Base-by-base conservation (phyloP, 179 eudicot genomes). In the Spergularia azorica region DNA sequence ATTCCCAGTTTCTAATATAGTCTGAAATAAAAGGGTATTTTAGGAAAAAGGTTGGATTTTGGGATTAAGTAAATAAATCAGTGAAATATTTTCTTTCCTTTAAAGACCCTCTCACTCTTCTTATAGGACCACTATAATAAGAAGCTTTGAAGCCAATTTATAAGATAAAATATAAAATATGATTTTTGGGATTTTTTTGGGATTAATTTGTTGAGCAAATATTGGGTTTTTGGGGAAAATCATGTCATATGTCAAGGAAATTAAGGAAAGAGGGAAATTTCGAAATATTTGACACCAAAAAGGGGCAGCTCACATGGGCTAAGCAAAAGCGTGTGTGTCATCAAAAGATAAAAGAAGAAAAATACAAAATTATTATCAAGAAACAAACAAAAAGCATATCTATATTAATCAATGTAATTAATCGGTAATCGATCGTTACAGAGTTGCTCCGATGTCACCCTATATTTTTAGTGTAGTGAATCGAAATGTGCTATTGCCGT, bases 231-330 rank as follows among this genome's bases (percentile, higher is more conserved):
- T 9, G 60, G 64, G 18, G 56, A 51, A 54, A 61, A 21, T 32
- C 58, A 41, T 9, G 48, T 43, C 48, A 43, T 43, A 36, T 66
- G 58, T 62, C 38, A 11, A 65, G 48, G 63, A 16, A 38, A n/a
- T 62, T 8, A 41, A 11, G 15, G 56, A 55, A 16, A 56, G 58
- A 32, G 70, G 56, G 41, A 67, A 69, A 74, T 36, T 14, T 39
- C 54, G 20, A 52, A 62, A 32, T 69, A 10, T 77, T 72, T 67
- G 74, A 59, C 64, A 60, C 80, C 74, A 80, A 82, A 85, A 67
- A 54, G 71, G 71, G 80, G 82, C 80, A 77, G 73, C 84, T 83
- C 90, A 87, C 89, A 89, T 87, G 88, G 81, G 83, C 57, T 63
- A 56, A 72, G 82, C 78, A 56, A 78, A 77, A 56, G 75, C 71